phyloP scores from a whole-genome alignment of 768 basidiomycete genomes.

The Leccinellum rugosiceps region DNA sequence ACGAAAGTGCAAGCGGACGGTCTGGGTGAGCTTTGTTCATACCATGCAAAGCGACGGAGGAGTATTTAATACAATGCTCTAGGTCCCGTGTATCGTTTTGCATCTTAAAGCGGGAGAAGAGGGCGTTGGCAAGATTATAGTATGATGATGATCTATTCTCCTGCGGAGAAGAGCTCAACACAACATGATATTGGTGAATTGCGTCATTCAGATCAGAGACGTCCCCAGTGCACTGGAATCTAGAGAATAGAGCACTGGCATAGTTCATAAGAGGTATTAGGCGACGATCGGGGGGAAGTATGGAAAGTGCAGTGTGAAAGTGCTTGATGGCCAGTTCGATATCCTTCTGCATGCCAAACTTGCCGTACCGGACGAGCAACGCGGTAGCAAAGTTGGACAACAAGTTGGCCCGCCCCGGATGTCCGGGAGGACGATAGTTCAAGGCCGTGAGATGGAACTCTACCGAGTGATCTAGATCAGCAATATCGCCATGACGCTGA shows the following conservation, averaged over 20 bases:
- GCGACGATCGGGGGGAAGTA: conserved; percentile 18
- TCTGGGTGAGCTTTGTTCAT: conserved; percentile 16
- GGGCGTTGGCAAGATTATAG: conserved; percentile 30
- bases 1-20: conserved; percentile 14
- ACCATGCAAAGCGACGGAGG: conserved; percentile 13
- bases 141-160: conserved; percentile 19
- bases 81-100: conserved; percentile 16
- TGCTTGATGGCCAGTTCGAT: conserved; percentile 27
- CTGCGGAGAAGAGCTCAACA: conserved; percentile 14
- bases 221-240: conserved; percentile 21
- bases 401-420: conserved; percentile 21
- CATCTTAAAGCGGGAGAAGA: conserved; percentile 29
- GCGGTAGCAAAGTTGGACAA: conserved; percentile 30
- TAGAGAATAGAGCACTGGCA: conserved; percentile 26
- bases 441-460: conserved; percentile 26
- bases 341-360: conserved; percentile 20
- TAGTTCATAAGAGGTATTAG: conserved; percentile 26
- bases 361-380: conserved; percentile 26
- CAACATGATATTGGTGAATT: conserved; percentile 22
- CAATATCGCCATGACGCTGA: conserved; percentile 20
- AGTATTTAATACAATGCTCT: conserved; percentile 20
- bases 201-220: conserved; percentile 21
- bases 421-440: conserved; percentile 22
- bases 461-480: conserved; percentile 27
- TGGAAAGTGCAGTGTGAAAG: conserved; percentile 20